phyloP scores from a whole-genome alignment of 2,329 filamentous ascomycete genomes.

The Thelonectria rubi region DNA sequence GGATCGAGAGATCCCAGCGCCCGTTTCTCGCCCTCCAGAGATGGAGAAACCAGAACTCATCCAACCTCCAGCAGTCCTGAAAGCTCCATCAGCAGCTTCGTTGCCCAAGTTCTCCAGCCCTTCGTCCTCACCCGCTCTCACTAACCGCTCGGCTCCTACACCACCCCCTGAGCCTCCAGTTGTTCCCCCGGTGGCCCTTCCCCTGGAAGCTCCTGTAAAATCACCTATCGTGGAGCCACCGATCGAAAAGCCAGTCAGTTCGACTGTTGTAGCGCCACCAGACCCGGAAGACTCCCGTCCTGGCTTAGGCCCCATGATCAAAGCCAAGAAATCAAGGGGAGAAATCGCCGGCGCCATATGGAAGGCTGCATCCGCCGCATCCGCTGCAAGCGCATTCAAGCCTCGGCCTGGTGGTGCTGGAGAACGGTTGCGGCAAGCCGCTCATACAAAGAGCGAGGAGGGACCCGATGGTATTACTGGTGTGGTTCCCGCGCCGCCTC shows the following conservation, averaged over 20 bases:
- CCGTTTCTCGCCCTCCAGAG: constrained; percentile 33
- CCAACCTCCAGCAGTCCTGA: constrained; percentile 34
- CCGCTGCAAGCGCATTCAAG: constrained; percentile 72
- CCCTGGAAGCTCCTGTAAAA: constrained; percentile 15
- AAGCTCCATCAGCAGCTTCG: constrained; percentile 36
- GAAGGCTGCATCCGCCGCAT: constrained; percentile 71
- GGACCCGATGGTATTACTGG: constrained; percentile 90
- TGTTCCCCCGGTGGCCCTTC: constrained; percentile 15
- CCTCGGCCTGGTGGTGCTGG: constrained; percentile 87
- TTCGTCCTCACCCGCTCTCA: constrained; percentile 23
- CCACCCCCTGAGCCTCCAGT: constrained; percentile 42
- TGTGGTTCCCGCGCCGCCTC: constrained; percentile 81
- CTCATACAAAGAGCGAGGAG: constrained; percentile 65
- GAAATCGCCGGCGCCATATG: constrained; percentile 80
- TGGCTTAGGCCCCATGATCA: constrained; percentile 86
- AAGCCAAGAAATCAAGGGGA: constrained; percentile 75
- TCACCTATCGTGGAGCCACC: constrained; percentile 12
- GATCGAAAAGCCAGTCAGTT: constrained; percentile 34
- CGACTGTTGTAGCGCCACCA: constrained; percentile 22
- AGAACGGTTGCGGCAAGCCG: constrained; percentile 73
- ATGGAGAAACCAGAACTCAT: constrained; percentile 30
- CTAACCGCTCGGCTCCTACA: constrained; percentile 38
- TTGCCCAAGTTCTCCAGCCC: constrained; percentile 40
- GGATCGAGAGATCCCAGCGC: constrained; percentile 45
- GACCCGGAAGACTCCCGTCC: constrained; percentile 33